phyloP scores from a whole-genome alignment of 192 early-diverging fungal species.

The Obelidium mucronatum region DNA sequence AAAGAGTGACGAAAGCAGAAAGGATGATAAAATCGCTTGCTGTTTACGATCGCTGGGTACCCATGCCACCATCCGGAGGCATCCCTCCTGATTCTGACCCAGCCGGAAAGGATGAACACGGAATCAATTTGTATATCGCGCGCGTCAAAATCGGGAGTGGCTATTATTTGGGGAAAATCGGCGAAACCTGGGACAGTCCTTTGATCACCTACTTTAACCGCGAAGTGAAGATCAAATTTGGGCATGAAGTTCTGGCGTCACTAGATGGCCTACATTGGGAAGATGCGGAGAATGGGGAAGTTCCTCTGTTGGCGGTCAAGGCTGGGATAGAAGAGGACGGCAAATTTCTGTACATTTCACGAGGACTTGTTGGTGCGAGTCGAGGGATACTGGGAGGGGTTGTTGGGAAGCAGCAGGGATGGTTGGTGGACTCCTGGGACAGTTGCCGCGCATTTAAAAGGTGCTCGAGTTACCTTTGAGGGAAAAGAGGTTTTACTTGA shows the following conservation, averaged over 20 bases:
- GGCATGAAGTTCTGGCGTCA: conserved; percentile 24
- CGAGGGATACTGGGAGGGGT: conserved; percentile 9
- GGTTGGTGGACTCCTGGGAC: conserved; percentile 13
- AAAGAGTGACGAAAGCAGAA: conserved; percentile 19
- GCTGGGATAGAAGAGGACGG: conserved; percentile 28
- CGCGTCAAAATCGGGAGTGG: conserved; percentile 31
- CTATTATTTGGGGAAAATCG: conserved; percentile 22
- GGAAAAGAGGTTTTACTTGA: conserved; percentile 2
- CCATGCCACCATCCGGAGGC: neutral
- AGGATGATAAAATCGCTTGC: conserved; percentile 5
- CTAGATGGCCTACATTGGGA: neutral
- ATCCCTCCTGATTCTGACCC: conserved; percentile 17
- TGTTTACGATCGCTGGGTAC: conserved; percentile 1
- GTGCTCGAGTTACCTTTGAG: conserved; percentile 4
- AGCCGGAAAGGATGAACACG: conserved; percentile 25
- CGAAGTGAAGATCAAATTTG: conserved; percentile 31
- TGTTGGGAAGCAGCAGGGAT: neutral
- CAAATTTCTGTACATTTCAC: conserved; percentile 18
- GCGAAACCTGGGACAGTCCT: neutral
- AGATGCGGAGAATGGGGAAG: neutral
- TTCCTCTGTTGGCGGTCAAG: conserved; percentile 11
- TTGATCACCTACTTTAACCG: conserved; percentile 25
- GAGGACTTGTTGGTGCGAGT: conserved; percentile 21
- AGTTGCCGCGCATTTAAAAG: neutral
- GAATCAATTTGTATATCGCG: conserved; percentile 24